Conservation (phyloP, 805 yeast species). For the Candida fluviatilis region DNA sequence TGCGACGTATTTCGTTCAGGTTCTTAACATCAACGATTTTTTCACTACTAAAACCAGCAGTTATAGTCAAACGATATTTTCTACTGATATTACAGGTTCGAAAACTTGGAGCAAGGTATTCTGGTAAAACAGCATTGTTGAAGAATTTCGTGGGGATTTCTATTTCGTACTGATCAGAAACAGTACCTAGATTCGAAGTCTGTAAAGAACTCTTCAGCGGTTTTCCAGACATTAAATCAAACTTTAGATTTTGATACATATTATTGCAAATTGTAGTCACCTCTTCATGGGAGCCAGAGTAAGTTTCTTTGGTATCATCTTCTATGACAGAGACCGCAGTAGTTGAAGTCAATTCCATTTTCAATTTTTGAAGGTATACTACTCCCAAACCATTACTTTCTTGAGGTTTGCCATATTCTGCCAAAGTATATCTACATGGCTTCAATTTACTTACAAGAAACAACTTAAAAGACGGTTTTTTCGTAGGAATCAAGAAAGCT, state of each 20-base stretch:
- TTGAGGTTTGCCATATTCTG: slow-evolving; percentile 29
- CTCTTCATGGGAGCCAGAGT: slow-evolving; percentile 23
- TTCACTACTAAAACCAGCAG: slow-evolving; percentile 23
- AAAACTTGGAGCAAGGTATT: slow-evolving; percentile 50
- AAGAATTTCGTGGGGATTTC: slow-evolving; percentile 41
- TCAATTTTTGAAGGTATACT: slow-evolving; percentile 39
- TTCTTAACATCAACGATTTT: slow-evolving; percentile 17
- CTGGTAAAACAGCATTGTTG: slow-evolving; percentile 42
- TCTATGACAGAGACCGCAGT: slow-evolving; percentile 25
- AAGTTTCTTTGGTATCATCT: slow-evolving; percentile 20
- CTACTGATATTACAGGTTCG: slow-evolving; percentile 52
- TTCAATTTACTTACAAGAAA: slow-evolving; percentile 23
- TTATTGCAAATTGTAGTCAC: slow-evolving; percentile 26
- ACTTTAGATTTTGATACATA: slow-evolving; percentile 27
- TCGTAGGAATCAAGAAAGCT: slow-evolving; percentile 42
- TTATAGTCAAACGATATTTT: slow-evolving; percentile 15
- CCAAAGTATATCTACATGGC: slow-evolving; percentile 27
- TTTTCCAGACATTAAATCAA: slow-evolving; percentile 37
- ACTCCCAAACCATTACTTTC: slow-evolving; percentile 46
- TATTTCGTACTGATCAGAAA: slow-evolving; percentile 29
- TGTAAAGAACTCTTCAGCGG: slow-evolving; percentile 22
- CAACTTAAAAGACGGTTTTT: slow-evolving; percentile 31
- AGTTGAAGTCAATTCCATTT: slow-evolving; percentile 24
- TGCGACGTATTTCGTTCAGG: slow-evolving; percentile 15
- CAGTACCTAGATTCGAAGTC: slow-evolving; percentile 9